phyloP scores from a whole-genome alignment of 75 land plant genomes.

The Cryptomeria japonica region DNA sequence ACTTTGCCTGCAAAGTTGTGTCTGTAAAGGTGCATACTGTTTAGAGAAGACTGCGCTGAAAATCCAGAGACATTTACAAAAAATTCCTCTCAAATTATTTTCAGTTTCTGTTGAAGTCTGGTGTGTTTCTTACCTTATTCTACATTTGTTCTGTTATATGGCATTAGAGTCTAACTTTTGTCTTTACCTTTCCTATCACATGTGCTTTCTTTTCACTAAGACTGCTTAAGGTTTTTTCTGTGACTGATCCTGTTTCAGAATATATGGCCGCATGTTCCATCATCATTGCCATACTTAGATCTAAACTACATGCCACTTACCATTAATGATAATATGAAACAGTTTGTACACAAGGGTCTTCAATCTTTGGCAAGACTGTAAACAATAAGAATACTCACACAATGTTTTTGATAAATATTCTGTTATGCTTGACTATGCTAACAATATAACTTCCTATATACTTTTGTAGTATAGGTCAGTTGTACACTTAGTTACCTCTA shows the following conservation, averaged over 20 bases:
- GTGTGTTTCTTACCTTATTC: background rate
- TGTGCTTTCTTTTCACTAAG: slow-evolving; percentile 1
- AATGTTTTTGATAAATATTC: too few relatives aligned
- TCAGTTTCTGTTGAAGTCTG: slow-evolving; percentile 2
- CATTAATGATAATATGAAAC: too few relatives aligned
- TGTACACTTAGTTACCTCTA: too few relatives aligned
- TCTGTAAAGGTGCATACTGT: slow-evolving; percentile 56
- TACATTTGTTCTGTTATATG: background rate
- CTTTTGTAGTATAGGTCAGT: too few relatives aligned
- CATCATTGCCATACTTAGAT: background rate
- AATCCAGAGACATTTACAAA: slow-evolving; percentile 50
- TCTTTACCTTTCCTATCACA: background rate
- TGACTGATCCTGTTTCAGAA: too few relatives aligned
- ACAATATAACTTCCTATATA: too few relatives aligned
- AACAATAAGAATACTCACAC: too few relatives aligned
- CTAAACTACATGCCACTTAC: too few relatives aligned
- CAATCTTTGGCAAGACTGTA: too few relatives aligned
- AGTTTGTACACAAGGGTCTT: too few relatives aligned
- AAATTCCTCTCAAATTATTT: slow-evolving; percentile 37
- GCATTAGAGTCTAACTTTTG: background rate
- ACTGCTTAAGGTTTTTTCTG: background rate
- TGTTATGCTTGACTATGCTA: too few relatives aligned
- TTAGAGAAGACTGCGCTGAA: slow-evolving; percentile 52
- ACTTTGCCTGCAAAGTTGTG: slow-evolving; percentile 48
- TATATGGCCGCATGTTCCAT: background rate